Evolutionary conservation across 2,329 filamentous ascomycete genomes (phyloP), one percentile per base, ranked within the genome.

Genomic region (Pseudopyricularia javanii): DNA sequence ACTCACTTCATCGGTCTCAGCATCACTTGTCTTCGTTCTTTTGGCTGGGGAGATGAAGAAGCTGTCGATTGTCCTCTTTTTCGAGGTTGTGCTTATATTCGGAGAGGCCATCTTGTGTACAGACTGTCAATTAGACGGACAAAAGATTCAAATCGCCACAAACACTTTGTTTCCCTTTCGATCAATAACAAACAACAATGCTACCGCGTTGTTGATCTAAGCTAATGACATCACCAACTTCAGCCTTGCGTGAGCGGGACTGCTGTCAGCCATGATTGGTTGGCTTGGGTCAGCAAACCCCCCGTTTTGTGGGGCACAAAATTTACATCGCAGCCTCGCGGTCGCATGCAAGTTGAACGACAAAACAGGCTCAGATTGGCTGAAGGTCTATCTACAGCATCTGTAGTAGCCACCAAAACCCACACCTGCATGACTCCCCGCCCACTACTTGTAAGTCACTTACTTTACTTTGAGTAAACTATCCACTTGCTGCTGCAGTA

Each of bases 51-150:
- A 73, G 30, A 71, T 70, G 65, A 90, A 88, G 69, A 88, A 90
- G 11, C 76, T 68, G 56, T 88, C 83, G 1, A 90, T 71, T 0
- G 84, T 86, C 54, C 84, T 74, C 62, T 85, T 83, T 51, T 68
- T 69, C 0, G 68, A 64, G 66, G 68, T 59, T 53, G 49, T 56
- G 17, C 17, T 54, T 22, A 24, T 50, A 4, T 53, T 11, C 7
- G 7, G 6, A 43, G 20, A 1, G 32, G 17, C 11, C n/a, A n/a
- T n/a, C n/a, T n/a, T n/a, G n/a, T n/a, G n/a, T n/a, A n/a, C n/a
- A n/a, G n/a, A n/a, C n/a, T n/a, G n/a, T n/a, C n/a, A n/a, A 3
- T 20, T 8, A 8, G 3, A 3, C 20, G n/a, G 7, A 4, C 17
- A 20, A 40, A 1, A 35, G 3, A 35, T 5, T 15, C 7, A 40